Evolutionary conservation across 768 basidiomycete species (phyloP).

Genomic region (Tylopilus sp.): DNA sequence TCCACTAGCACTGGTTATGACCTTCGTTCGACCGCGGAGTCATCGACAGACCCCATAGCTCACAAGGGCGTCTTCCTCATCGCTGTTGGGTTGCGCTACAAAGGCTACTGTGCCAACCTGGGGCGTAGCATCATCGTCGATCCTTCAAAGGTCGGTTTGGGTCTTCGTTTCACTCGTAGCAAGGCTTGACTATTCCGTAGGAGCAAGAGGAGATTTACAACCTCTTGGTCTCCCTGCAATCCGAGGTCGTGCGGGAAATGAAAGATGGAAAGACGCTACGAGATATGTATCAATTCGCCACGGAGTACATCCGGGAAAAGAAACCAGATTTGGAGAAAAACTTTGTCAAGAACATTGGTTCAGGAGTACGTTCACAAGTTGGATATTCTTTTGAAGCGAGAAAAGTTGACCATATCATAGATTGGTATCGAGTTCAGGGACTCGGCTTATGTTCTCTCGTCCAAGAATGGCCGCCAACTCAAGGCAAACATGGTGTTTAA

Average conservation of each 20-base stretch:
- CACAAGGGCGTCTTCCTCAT: slow-evolving; percentile 87
- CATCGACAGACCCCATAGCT: slow-evolving; percentile 77
- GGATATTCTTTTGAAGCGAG: neutral
- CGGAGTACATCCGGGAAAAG: slow-evolving; percentile 69
- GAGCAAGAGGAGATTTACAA: slow-evolving; percentile 89
- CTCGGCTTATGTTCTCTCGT: slow-evolving; percentile 72
- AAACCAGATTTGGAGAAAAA: slow-evolving; percentile 78
- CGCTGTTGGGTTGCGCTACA: slow-evolving; percentile 87
- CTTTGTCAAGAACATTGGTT: slow-evolving; percentile 88
- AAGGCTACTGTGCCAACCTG: slow-evolving; percentile 88
- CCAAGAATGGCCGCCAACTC: slow-evolving; percentile 72
- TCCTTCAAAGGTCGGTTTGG: slow-evolving; percentile 64
- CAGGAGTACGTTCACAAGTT: slow-evolving; percentile 56
- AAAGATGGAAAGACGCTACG: slow-evolving; percentile 74
- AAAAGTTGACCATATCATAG: slow-evolving; percentile 38
- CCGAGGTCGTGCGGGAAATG: slow-evolving; percentile 69
- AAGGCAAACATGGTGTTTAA: slow-evolving; percentile 84
- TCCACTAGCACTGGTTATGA: slow-evolving; percentile 84
- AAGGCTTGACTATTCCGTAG: slow-evolving; percentile 38
- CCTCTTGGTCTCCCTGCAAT: slow-evolving; percentile 73
- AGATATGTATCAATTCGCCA: slow-evolving; percentile 79
- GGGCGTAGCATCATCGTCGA: slow-evolving; percentile 95
- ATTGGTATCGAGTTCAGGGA: slow-evolving; percentile 97
- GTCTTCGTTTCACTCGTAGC: neutral
- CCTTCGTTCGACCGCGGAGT: slow-evolving; percentile 81